Evolutionary conservation across 1,284 basidiomycete genomes (phyloP), one percentile per base, ranked within the genome.

Genomic region (Cryptococcus sp.): DNA sequence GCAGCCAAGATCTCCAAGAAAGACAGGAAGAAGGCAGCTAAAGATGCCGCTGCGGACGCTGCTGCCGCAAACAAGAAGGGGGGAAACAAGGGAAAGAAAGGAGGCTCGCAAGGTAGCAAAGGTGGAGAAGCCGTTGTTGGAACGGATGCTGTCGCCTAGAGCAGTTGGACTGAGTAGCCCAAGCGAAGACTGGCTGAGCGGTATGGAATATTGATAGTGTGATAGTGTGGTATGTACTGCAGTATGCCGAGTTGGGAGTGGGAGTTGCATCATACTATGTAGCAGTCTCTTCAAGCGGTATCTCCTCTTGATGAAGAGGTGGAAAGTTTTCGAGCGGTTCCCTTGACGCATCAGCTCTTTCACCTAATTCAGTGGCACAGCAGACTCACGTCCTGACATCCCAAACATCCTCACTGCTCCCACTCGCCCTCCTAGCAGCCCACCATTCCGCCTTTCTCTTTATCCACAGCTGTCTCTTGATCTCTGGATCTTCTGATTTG

Each of bases 401-500:
- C 94, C 94, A 98, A 2, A 98, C 85, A 68, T 92, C 88, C 76
- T 98, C 94, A 54, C 88, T 90, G 72, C 88, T 91, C 66, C 82
- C 83, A 10, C 76, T 79, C 11, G 88, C 70, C 46, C 91, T 77
- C 46, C 88, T 77, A 32, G 79, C 77, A 2, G 92, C 91, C 88
- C 89, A 93, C 87, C 87, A 91, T 69, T 96, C 90, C 0, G 93
- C 93, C 44, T 87, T 80, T 22, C 88, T 79, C 44, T 79, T 79
- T 51, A 98, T 85, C 91, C 91, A 98, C 7, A 82, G 82, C 49
- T 88, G 82, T 23, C 87, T 81, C 65, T 83, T 83, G 64, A 85
- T 82, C 51, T 93, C 90, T 10, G 83, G 82, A 46, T 85, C 81
- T 72, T 88, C 78, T 22, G 82, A 80, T 71, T 92, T 93, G 58